Base-by-base conservation (phyloP, 2,329 filamentous ascomycete species). In the Ophiostoma sp. region DNA sequence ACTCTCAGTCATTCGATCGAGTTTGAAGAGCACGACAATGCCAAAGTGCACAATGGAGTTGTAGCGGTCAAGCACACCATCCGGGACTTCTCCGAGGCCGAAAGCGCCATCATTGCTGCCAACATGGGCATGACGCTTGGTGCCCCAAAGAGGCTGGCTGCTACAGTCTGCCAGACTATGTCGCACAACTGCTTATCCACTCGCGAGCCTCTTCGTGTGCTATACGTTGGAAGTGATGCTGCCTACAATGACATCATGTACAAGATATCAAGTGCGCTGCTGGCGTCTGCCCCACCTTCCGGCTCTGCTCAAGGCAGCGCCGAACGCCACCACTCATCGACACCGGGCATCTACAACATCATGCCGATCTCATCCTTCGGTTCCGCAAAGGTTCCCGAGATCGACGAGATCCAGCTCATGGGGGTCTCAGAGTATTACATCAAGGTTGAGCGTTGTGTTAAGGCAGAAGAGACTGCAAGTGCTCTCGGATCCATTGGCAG, bases 361-460 rank as follows among this genome's bases (percentile, higher is more conserved):
- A 79, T 84, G 62, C 81, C 81, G 16, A 79, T 83, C 67, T 81
- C 81, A 3, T 79, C 80, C 1, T 83, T 83, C 73, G 81, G 81
- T 11, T 79, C 79, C 12, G 74, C 77, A 62, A 76, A 77, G 60
- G 77, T 79, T 14, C 81, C 81, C 1, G 70, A 73, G 55, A 71
- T 73, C 36, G 72, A 73, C 69, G 81, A 84, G 69, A 80, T 84
- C 27, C 81, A 84, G 73, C 79, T 84, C 65, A 82, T 84, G 76
- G 80, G 82, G 67, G 82, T 81, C 7, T 82, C 81, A 44, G 79
- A 78, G 12, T 81, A 80, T 69, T 81, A 84, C 69, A 83, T 84
- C 76, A 80, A 81, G 70, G 80, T 84, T 5, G 81, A 84, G 67
- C 78, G 80, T 41, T 84, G 82, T 71, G 77, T 76, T 12, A 75